phyloP scores from a whole-genome alignment of 495 filamentous ascomycete species.

The Lophium mytilinum region DNA sequence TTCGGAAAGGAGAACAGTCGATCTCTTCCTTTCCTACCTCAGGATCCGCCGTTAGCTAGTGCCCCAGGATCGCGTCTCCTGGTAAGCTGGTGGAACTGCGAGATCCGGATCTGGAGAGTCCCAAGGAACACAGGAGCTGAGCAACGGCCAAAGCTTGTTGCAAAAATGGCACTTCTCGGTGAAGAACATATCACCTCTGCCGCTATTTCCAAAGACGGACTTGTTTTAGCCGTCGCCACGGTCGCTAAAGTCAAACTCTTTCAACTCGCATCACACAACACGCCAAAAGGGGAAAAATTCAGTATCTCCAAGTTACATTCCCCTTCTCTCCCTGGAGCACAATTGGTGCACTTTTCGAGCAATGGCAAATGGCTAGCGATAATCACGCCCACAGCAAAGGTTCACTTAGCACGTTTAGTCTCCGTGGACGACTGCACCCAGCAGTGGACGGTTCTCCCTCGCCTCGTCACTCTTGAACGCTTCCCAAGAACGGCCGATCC shows the following conservation, averaged over 20 bases:
- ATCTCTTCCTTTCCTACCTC: slow-evolving; percentile 69
- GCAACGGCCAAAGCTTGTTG: slow-evolving; percentile 48
- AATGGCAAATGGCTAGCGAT: slow-evolving; percentile 50
- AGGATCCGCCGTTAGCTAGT: slow-evolving; percentile 60
- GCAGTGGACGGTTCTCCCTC: slow-evolving; percentile 41
- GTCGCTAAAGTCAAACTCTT: slow-evolving; percentile 73
- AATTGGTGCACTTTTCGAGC: slow-evolving; percentile 47
- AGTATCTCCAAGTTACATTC: slow-evolving; percentile 61
- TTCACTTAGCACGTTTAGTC: slow-evolving; percentile 41
- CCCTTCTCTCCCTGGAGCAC: slow-evolving; percentile 51
- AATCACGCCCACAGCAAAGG: slow-evolving; percentile 43
- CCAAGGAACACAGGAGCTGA: slow-evolving; percentile 5
- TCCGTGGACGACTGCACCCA: slow-evolving; percentile 31
- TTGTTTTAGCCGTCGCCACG: slow-evolving; percentile 69
- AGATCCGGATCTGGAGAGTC: slow-evolving; percentile 73
- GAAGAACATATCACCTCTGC: slow-evolving; percentile 85
- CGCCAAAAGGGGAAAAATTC: slow-evolving; percentile 39
- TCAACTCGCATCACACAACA: slow-evolving; percentile 39
- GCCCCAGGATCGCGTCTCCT: slow-evolving; percentile 63
- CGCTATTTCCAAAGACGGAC: slow-evolving; percentile 62
- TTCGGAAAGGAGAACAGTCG: slow-evolving; percentile 77
- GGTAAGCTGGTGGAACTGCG: slow-evolving; percentile 88
- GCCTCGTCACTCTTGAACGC: slow-evolving; percentile 47
- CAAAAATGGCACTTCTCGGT: slow-evolving; percentile 63
- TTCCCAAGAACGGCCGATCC: slow-evolving; percentile 31